Conservation (phyloP, 345 rosid genomes). For the Ailanthus altissimus region DNA sequence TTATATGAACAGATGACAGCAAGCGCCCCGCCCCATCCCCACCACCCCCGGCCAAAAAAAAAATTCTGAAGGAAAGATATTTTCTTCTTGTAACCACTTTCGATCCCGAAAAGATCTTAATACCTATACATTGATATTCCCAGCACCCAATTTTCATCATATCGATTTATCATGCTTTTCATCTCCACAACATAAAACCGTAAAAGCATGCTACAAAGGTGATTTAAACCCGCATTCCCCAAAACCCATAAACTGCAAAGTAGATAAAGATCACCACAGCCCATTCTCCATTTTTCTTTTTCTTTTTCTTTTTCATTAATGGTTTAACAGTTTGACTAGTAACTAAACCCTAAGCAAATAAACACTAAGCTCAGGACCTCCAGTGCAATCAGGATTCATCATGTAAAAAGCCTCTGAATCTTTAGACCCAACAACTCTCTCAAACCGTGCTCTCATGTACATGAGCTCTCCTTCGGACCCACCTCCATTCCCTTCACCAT, state of each 20-base stretch:
- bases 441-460: conserved; percentile 96
- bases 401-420: conserved; percentile 95
- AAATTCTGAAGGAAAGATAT: not conserved
- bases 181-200: not conserved
- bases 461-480: conserved; percentile 83
- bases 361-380: conserved; percentile 93
- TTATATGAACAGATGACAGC: not conserved
- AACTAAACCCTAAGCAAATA: conserved; percentile 68
- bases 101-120: not conserved
- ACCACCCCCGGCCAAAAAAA: no score
- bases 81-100: conserved; percentile 2
- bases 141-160: not conserved
- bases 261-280: not conserved
- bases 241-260: conserved; percentile 8
- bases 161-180: not conserved
- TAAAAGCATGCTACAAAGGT: not conserved
- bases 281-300: not conserved
- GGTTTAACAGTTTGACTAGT: not conserved
- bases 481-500: conserved; percentile 30
- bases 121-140: conserved; percentile 13
- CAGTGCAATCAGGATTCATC: conserved; percentile 83
- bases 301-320: not conserved
- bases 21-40: no score
- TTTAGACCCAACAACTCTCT: conserved; percentile 85
- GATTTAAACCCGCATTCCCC: not conserved